Evolutionary conservation across 768 basidiomycete species (phyloP).

Genomic region (Kwoniella newhampshirensis): DNA sequence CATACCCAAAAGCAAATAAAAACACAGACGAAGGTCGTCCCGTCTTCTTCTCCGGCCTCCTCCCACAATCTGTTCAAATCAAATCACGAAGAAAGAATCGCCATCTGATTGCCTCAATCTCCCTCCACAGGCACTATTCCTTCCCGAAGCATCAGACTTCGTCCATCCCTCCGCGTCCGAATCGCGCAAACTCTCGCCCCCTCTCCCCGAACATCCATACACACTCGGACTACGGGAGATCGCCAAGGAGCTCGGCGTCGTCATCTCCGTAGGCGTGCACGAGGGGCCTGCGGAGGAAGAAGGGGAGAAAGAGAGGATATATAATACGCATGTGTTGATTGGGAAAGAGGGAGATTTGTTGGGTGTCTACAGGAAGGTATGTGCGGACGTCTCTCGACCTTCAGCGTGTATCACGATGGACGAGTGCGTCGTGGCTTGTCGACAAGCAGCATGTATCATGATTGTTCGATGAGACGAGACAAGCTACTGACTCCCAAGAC

Average conservation of each 20-base stretch:
- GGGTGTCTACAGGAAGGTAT: constrained; percentile 42
- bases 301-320: constrained; percentile 36
- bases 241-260: constrained; percentile 44
- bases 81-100: no score
- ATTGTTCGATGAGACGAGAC: no score
- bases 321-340: constrained; percentile 47
- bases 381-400: constrained; percentile 2
- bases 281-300: constrained; percentile 42
- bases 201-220: constrained; percentile 36
- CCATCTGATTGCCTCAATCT: not conserved
- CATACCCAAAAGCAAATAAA: no score
- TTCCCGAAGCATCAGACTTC: constrained; percentile 52
- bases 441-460: no score
- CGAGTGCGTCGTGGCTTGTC: no score
- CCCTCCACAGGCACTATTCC: constrained; percentile 31
- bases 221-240: constrained; percentile 38
- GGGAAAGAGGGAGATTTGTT: constrained; percentile 28
- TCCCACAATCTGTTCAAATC: no score
- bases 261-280: constrained; percentile 44
- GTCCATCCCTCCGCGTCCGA: constrained; percentile 33
- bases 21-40: no score
- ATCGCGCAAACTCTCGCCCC: constrained; percentile 38
- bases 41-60: no score
- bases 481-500: not conserved
- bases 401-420: no score